Percentiles rank a stretch among this genome's conserved stretches.
Evolutionary conservation across 345 rosid species (phyloP).

Genomic region (Euphorbia lathyris): DNA sequence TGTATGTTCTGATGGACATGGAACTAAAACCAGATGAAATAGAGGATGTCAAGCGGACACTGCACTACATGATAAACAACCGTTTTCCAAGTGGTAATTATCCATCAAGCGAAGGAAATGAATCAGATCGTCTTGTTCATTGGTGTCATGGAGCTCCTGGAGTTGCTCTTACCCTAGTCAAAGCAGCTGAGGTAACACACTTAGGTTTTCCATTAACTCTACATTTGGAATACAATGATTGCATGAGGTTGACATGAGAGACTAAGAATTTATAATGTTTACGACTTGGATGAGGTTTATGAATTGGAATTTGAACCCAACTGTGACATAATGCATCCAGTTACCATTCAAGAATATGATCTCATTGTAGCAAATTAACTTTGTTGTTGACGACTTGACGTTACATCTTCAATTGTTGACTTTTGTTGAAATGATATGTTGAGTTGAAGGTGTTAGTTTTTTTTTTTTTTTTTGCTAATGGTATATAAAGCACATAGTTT

Average conservation of each 20-base stretch:
- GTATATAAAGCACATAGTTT: too few species aligned
- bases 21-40: slow-evolving; percentile 55
- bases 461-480: too few species aligned
- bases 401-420: too few species aligned
- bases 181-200: slow-evolving; percentile 58
- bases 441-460: too few species aligned
- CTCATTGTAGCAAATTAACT: too few species aligned
- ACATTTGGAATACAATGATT: background rate
- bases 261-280: background rate
- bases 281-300: too few species aligned
- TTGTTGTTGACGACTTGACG: too few species aligned
- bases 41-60: slow-evolving; percentile 61
- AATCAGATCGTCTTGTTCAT: slow-evolving; percentile 47
- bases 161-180: slow-evolving; percentile 53
- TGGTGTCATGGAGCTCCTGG: slow-evolving; percentile 87
- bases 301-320: too few species aligned
- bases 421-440: too few species aligned
- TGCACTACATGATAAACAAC: slow-evolving; percentile 52
- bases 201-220: background rate
- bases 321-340: too few species aligned
- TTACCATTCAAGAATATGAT: too few species aligned
- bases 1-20: slow-evolving; percentile 65
- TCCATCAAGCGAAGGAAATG: slow-evolving; percentile 51
- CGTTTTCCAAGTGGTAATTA: slow-evolving; percentile 64
- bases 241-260: background rate